These are phyloP conservation scores for Verticillium longisporum DNA, from an alignment of 2,329 filamentous ascomycete species.

Conservation along the genomic window DNA sequence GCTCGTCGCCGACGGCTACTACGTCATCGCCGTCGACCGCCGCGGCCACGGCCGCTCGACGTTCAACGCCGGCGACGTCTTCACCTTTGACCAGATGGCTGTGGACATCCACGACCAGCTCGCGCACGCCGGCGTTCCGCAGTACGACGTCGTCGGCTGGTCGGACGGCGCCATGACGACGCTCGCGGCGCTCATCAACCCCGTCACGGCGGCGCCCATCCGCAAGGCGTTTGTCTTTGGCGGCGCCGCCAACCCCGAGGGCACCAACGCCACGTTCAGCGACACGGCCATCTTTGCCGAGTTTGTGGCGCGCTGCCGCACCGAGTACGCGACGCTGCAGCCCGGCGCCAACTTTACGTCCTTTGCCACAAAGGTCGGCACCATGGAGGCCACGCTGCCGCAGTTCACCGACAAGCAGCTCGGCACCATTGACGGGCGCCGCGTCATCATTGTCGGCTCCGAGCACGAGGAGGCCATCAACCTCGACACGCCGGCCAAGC, in stretches of 20 bases:
- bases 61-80: constrained; percentile 24
- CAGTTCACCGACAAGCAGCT: constrained; percentile 21
- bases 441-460: constrained; percentile 21
- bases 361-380: constrained; percentile 28
- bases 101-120: constrained; percentile 26
- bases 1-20: constrained; percentile 23
- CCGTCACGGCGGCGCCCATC: constrained; percentile 21
- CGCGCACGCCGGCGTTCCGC: constrained; percentile 17
- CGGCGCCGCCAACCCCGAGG: constrained; percentile 19
- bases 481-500: constrained; percentile 22
- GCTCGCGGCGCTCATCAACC: constrained; percentile 26
- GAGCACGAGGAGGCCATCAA: constrained; percentile 33
- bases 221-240: constrained; percentile 33
- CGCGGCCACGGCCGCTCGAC: constrained; percentile 33
- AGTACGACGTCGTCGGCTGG: constrained; percentile 31
- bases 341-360: constrained; percentile 25
- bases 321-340: constrained; percentile 28
- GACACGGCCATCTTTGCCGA: constrained; percentile 12
- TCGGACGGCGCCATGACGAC: constrained; percentile 32
- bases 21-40: constrained; percentile 32
- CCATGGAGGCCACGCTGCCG: constrained; percentile 27
- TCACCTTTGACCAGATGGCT: constrained; percentile 31
- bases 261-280: constrained; percentile 27
- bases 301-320: constrained; percentile 25
- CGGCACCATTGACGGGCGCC: constrained; percentile 18